A percentile compares a stretch with the other conserved stretches of the same genome.
Evolutionary conservation across 371 early-diverging fungal genomes (phyloP).

Genomic region (Mortierella sp.): DNA sequence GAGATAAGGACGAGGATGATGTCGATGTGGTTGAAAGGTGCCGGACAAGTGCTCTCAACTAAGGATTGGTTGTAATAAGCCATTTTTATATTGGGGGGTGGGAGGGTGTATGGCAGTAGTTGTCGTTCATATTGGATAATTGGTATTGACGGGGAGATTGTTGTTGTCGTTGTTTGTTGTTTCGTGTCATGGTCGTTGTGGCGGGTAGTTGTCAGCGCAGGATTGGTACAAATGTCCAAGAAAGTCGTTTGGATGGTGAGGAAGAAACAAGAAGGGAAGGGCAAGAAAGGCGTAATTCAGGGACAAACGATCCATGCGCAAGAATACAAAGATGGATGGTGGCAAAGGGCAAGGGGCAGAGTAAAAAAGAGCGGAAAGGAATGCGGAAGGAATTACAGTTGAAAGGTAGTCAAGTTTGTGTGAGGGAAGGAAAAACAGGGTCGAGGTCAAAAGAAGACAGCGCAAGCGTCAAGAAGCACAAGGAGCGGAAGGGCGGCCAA

Average conservation of each 20-base stretch:
- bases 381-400: too few relatives aligned
- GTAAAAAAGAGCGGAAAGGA: neutral
- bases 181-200: neutral
- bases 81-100: slow-evolving; percentile 2
- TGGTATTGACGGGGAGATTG: neutral
- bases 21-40: slow-evolving; percentile 22
- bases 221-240: neutral
- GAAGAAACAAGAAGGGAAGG: neutral
- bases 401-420: neutral
- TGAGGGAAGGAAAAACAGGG: neutral
- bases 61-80: slow-evolving; percentile 1
- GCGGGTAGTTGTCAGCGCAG: neutral
- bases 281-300: neutral
- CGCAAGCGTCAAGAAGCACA: neutral
- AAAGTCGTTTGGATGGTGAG: neutral
- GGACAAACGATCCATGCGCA: slow-evolving; percentile 12
- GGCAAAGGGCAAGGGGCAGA: neutral
- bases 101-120: neutral
- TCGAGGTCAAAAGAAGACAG: neutral
- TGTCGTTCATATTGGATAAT: neutral
- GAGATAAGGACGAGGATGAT: slow-evolving; percentile 5
- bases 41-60: slow-evolving; percentile 43
- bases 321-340: slow-evolving; percentile 1
- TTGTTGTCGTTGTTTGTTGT: neutral
- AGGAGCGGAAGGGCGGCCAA: neutral